A percentile compares a stretch with the other conserved stretches of the same genome.
Conservation (phyloP, 2,329 filamentous ascomycete species). For the Drechmeria coniospora region DNA sequence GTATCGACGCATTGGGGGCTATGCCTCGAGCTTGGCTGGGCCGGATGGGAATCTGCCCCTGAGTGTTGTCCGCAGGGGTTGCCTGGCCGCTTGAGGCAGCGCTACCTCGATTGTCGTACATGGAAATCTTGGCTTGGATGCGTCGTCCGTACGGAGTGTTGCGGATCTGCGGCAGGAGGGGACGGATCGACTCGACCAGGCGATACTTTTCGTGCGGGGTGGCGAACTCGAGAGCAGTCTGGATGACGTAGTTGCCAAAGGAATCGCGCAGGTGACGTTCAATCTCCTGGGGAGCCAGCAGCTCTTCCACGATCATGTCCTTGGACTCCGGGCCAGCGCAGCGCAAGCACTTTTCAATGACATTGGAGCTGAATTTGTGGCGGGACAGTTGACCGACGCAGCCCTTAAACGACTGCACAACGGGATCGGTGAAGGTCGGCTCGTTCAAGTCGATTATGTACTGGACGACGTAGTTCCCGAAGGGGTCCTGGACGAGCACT, state of each 20-base stretch:
- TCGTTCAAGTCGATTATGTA: slow-evolving; percentile 96
- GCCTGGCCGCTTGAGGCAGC: slow-evolving; percentile 31
- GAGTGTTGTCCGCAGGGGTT: slow-evolving; percentile 35
- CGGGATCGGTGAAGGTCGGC: slow-evolving; percentile 69
- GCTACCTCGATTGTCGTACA: slow-evolving; percentile 34
- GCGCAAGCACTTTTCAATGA: slow-evolving; percentile 90
- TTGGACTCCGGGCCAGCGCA: slow-evolving; percentile 63
- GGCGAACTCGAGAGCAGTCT: slow-evolving; percentile 82
- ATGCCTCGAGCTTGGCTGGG: slow-evolving; percentile 25
- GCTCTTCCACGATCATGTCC: slow-evolving; percentile 72
- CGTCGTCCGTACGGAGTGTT: slow-evolving; percentile 89
- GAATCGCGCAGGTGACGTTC: slow-evolving; percentile 82
- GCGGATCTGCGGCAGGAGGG: slow-evolving; percentile 69
- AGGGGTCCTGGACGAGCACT: slow-evolving; percentile 83
- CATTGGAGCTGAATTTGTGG: slow-evolving; percentile 98
- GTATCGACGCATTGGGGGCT: slow-evolving; percentile 22
- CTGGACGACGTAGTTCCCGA: slow-evolving; percentile 97
- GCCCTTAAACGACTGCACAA: slow-evolving; percentile 67
- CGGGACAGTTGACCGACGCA: slow-evolving; percentile 61
- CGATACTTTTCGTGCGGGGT: slow-evolving; percentile 57
- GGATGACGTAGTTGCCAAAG: slow-evolving; percentile 95
- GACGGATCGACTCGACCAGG: slow-evolving; percentile 72
- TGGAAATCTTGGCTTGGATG: slow-evolving; percentile 74
- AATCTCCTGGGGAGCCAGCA: slow-evolving; percentile 58
- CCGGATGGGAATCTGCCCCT: slow-evolving; percentile 38